A percentile compares a stretch with the other conserved stretches of the same genome.
phyloP scores from a whole-genome alignment of 2,329 filamentous ascomycete genomes.

The Microcera coccophila region DNA sequence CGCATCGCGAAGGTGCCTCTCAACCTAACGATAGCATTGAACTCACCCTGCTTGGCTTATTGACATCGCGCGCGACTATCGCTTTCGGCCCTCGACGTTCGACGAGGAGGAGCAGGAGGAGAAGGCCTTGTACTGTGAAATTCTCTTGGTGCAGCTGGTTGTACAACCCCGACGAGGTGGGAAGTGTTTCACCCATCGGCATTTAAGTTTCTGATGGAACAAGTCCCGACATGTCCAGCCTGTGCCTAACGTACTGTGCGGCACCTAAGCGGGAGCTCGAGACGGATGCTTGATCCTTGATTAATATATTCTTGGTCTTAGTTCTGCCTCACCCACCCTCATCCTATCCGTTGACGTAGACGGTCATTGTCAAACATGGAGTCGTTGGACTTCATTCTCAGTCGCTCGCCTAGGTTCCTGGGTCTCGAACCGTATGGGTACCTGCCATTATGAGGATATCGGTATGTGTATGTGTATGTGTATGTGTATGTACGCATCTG shows the following conservation, averaged over 20 bases:
- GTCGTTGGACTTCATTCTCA: background rate
- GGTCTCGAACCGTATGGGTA: background rate
- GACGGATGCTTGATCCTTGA: too few relatives aligned
- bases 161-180: background rate
- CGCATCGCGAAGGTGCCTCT: too few relatives aligned
- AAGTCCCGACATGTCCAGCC: background rate
- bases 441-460: background rate
- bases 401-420: background rate
- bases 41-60: too few relatives aligned
- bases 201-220: background rate
- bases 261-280: background rate
- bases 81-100: too few relatives aligned
- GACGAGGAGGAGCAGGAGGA: too few relatives aligned
- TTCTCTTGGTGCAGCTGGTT: too few relatives aligned
- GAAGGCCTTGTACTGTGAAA: too few relatives aligned
- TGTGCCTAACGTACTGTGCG: background rate
- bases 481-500: background rate
- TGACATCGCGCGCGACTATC: too few relatives aligned
- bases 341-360: background rate
- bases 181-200: background rate
- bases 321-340: background rate
- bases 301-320: background rate
- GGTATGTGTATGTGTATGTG: background rate
- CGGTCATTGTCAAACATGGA: background rate
- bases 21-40: too few relatives aligned